Conservation (phyloP, 2,329 filamentous ascomycete genomes). For the Xylaria multiplex region DNA sequence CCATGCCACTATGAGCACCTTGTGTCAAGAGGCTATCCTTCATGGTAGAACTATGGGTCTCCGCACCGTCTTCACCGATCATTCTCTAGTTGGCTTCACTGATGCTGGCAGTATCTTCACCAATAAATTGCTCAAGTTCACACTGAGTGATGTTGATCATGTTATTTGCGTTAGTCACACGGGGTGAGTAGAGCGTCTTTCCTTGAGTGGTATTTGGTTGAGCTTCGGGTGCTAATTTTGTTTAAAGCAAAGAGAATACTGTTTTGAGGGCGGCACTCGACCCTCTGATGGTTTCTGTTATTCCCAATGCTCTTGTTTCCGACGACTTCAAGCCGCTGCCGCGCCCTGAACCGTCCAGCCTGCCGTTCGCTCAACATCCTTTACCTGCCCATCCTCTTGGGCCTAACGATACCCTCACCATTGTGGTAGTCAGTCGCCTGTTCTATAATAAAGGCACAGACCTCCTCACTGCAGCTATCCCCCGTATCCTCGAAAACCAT, state of each 20-base stretch:
- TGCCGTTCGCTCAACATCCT: slow-evolving; percentile 55
- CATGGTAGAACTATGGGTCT: slow-evolving; percentile 97
- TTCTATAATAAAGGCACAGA: slow-evolving; percentile 99
- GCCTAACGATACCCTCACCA: slow-evolving; percentile 88
- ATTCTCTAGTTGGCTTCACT: slow-evolving; percentile 96
- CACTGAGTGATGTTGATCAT: slow-evolving; percentile 94
- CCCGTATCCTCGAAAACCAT: slow-evolving; percentile 87
- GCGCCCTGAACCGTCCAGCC: slow-evolving; percentile 53
- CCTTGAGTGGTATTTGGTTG: not conserved
- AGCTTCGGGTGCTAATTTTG: slow-evolving; percentile 41
- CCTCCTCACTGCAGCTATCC: slow-evolving; percentile 94
- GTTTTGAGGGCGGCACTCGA: slow-evolving; percentile 94
- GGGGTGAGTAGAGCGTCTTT: slow-evolving; percentile 68
- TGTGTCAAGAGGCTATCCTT: slow-evolving; percentile 94
- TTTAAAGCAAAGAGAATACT: slow-evolving; percentile 90
- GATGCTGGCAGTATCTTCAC: slow-evolving; percentile 95
- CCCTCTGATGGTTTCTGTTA: slow-evolving; percentile 96
- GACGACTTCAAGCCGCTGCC: slow-evolving; percentile 88
- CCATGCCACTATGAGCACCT: slow-evolving; percentile 91
- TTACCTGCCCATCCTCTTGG: slow-evolving; percentile 75
- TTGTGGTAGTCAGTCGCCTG: slow-evolving; percentile 94
- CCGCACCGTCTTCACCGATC: slow-evolving; percentile 95
- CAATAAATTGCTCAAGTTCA: slow-evolving; percentile 97
- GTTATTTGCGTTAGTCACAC: slow-evolving; percentile 99
- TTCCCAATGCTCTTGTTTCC: slow-evolving; percentile 96